Evolutionary conservation across 441 rosid genomes (phyloP).

Genomic region (Metrosideros polymorpha): DNA sequence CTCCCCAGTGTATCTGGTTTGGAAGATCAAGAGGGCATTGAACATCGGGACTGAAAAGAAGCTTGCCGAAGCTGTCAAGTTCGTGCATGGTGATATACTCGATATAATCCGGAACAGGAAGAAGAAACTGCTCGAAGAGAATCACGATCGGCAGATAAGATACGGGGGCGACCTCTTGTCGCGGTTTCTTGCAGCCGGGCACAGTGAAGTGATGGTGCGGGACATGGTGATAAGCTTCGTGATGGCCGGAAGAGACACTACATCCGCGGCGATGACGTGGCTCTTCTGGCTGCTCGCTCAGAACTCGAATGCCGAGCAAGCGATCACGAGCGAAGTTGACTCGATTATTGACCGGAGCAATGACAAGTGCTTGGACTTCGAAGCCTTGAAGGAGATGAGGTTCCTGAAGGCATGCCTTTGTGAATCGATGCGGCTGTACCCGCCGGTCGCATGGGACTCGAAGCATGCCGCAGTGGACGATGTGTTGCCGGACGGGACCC

Average conservation of each 20-base stretch:
- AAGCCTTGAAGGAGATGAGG: constrained; percentile 46
- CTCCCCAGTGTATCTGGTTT: constrained; percentile 38
- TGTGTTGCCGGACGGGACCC: constrained; percentile 60
- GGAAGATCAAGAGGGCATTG: constrained; percentile 53
- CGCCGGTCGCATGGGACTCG: constrained; percentile 87
- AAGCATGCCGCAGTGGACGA: constrained; percentile 55
- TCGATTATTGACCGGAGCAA: constrained; percentile 8
- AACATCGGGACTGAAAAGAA: constrained; percentile 49
- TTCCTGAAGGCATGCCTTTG: constrained; percentile 57
- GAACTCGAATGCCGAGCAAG: constrained; percentile 17
- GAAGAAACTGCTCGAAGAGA: constrained; percentile 21
- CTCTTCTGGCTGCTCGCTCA: constrained; percentile 65
- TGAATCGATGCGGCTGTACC: constrained; percentile 79
- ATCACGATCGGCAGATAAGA: constrained; percentile 1
- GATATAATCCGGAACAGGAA: constrained; percentile 32
- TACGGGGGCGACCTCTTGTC: constrained; percentile 40
- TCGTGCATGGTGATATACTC: constrained; percentile 37
- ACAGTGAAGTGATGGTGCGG: constrained; percentile 39
- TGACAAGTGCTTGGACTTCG: constrained; percentile 21
- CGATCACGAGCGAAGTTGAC: constrained; percentile 25
- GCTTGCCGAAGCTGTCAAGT: constrained; percentile 32
- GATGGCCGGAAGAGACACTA: constrained; percentile 83
- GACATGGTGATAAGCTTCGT: constrained; percentile 74
- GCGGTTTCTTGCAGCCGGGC: constrained; percentile 41
- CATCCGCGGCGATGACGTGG: constrained; percentile 84